Conservation (phyloP, 306 rosid species). For the Acacia confusa region DNA sequence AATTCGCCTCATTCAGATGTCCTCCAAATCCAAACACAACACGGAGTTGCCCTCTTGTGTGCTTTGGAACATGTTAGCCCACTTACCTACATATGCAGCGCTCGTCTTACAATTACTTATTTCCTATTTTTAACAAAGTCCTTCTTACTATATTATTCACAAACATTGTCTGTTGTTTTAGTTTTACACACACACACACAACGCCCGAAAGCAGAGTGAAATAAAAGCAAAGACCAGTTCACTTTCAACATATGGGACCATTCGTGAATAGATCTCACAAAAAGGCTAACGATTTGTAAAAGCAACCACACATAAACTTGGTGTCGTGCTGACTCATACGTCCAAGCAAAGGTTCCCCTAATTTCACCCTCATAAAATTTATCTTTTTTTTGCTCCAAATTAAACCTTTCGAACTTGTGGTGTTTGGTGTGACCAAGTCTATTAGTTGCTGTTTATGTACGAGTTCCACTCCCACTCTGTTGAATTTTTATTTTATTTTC, state of each 20-base stretch:
- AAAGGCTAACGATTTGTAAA: constrained; percentile 42
- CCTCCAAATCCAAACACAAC: background rate
- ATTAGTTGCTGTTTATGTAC: background rate
- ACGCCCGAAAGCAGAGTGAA: background rate
- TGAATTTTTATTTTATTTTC: constrained; percentile 26
- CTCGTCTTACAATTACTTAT: background rate
- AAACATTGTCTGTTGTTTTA: too few relatives aligned
- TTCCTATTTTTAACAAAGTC: background rate
- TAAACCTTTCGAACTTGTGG: constrained; percentile 1
- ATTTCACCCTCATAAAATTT: constrained; percentile 30
- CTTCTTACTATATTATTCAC: background rate
- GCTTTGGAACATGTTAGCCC: background rate
- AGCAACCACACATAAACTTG: constrained; percentile 35
- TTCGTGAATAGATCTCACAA: constrained; percentile 9
- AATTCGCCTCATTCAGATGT: background rate
- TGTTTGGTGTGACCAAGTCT: background rate
- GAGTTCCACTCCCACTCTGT: background rate
- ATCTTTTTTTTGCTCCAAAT: background rate
- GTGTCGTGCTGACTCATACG: constrained; percentile 35
- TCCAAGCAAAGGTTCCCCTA: background rate
- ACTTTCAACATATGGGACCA: constrained; percentile 10
- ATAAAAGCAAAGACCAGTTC: background rate
- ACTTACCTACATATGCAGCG: background rate
- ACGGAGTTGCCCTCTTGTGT: background rate
- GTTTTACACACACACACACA: background rate